These are phyloP conservation scores for Daldinia sp. DNA, from an alignment of 2,329 filamentous ascomycete species.

Conservation along the genomic window DNA sequence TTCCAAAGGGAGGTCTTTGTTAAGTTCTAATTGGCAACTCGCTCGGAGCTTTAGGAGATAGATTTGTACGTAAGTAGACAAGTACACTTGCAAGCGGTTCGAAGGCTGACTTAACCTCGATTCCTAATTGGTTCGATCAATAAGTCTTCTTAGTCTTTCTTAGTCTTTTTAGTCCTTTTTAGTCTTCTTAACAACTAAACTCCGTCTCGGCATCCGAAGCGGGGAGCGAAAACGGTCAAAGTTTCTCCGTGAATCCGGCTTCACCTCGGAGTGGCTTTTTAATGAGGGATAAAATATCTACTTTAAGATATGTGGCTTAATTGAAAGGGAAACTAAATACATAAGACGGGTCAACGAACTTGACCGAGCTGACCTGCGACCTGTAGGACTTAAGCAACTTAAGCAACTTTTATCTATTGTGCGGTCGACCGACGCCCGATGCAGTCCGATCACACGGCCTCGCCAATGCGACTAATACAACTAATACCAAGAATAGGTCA, in stretches of 20 bases:
- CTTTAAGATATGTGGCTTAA: too few relatives aligned
- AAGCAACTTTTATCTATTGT: too few relatives aligned
- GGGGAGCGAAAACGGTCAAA: background rate
- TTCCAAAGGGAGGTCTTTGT: background rate
- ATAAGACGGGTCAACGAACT: background rate
- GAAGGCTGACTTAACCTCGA: background rate
- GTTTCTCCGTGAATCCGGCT: background rate
- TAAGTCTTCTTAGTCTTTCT: background rate
- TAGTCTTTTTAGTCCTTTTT: background rate
- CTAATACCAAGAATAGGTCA: background rate
- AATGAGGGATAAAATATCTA: too few relatives aligned
- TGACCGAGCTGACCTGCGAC: background rate
- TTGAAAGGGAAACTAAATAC: background rate
- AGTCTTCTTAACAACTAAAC: background rate
- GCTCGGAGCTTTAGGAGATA: too few relatives aligned
- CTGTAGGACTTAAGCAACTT: background rate
- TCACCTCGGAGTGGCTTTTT: background rate
- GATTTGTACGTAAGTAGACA: too few relatives aligned
- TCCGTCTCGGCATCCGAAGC: constrained; percentile 1
- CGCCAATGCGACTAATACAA: background rate
- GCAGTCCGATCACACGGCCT: background rate
- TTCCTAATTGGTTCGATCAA: background rate
- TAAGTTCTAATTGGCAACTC: background rate
- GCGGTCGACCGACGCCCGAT: background rate
- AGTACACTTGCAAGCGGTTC: too few relatives aligned